Conservation (phyloP, 331 rosid genomes). For the Cydonia oblonga region DNA sequence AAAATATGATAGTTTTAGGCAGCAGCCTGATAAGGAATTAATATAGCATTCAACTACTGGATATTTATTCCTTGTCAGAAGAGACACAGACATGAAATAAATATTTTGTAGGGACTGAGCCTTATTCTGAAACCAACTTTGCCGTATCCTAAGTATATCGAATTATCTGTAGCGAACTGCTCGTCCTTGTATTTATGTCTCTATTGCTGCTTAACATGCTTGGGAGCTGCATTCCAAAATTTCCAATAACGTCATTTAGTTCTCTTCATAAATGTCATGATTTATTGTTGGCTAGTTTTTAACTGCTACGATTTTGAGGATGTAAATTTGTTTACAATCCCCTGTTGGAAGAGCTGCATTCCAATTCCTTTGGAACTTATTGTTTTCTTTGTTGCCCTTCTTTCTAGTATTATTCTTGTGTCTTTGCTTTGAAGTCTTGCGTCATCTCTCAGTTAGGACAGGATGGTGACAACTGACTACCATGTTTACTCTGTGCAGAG, state of each 20-base stretch:
- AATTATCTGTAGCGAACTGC: neutral
- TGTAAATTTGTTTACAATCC: neutral
- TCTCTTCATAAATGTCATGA: neutral
- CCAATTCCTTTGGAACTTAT: neutral
- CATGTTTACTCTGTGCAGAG: conserved; percentile 40
- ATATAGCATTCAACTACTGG: neutral
- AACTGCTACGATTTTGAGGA: neutral
- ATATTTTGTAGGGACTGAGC: neutral
- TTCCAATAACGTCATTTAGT: too few relatives aligned
- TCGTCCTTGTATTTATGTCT: neutral
- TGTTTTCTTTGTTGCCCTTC: neutral
- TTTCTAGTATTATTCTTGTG: neutral
- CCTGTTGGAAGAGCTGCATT: neutral
- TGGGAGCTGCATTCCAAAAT: neutral
- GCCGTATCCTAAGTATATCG: neutral
- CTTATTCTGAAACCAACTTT: neutral
- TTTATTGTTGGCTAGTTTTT: neutral
- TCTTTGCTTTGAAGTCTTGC: neutral
- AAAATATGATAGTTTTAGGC: neutral
- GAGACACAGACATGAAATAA: neutral
- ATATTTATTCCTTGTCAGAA: neutral
- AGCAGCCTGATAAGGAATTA: neutral
- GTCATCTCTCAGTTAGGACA: neutral
- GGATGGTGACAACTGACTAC: conserved; percentile 3
- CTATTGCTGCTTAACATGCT: neutral